Conservation (phyloP, 768 basidiomycete species). For the Strobilomyces confusus region DNA sequence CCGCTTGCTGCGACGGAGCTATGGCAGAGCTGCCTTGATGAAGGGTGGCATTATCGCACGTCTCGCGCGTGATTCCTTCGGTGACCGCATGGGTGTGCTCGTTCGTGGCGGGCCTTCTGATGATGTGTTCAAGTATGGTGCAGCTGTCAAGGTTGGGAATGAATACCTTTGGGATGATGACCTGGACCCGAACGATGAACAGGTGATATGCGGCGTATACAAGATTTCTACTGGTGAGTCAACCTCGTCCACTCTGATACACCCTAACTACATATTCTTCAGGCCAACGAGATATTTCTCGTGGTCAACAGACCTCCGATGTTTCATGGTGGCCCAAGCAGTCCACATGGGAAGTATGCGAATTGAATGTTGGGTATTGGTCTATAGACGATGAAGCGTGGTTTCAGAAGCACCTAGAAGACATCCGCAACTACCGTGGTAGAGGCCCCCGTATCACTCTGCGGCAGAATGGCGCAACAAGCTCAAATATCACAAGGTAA, state of each 20-base stretch:
- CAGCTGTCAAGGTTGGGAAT: not conserved
- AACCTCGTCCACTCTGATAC: not conserved
- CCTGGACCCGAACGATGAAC: not conserved
- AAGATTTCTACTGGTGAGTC: conserved; percentile 1
- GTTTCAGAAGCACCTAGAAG: not conserved
- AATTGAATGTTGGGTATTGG: conserved; percentile 1
- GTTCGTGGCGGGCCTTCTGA: not conserved
- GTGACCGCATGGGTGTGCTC: not conserved
- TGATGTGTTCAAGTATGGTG: not conserved
- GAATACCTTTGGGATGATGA: conserved; percentile 4
- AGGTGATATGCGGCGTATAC: conserved; percentile 1
- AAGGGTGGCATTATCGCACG: conserved; percentile 2
- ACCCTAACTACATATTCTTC: not conserved
- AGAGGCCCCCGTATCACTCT: not conserved
- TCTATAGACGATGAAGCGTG: not conserved
- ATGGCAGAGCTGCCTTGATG: conserved; percentile 1
- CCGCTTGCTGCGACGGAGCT: not conserved
- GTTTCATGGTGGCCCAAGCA: conserved; percentile 8
- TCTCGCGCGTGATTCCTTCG: not conserved
- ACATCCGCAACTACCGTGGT: not conserved
- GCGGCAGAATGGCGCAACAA: not conserved
- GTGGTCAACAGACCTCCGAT: not conserved
- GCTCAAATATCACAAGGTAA: not conserved
- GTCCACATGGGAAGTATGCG: not conserved
- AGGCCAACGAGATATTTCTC: not conserved